Conservation (phyloP, 176 grass and related monocot species). For the Carex cristatella region DNA sequence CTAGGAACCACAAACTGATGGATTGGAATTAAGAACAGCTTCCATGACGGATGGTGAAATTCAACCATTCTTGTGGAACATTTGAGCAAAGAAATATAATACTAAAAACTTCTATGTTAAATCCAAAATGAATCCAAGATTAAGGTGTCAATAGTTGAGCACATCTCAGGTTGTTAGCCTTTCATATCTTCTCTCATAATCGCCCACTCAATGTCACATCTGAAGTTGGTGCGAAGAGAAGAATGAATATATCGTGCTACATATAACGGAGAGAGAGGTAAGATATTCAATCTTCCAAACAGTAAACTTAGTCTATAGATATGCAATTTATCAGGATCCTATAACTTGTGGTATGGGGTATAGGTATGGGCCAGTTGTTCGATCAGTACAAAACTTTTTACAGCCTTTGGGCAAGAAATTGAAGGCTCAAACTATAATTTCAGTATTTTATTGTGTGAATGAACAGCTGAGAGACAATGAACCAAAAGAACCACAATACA, state of each 20-base stretch:
- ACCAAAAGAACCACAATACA: not conserved
- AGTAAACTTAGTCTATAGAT: too few species aligned
- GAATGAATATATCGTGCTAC: slow-evolving; percentile 1
- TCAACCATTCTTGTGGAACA: not conserved
- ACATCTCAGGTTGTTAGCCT: not conserved
- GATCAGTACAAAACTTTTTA: not conserved
- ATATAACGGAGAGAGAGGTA: not conserved
- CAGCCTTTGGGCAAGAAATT: not conserved
- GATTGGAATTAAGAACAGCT: not conserved
- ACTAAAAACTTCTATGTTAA: not conserved
- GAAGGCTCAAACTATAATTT: not conserved
- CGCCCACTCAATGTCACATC: not conserved
- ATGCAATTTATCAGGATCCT: not conserved
- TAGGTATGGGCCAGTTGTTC: not conserved
- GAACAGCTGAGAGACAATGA: not conserved
- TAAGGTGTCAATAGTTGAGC: not conserved
- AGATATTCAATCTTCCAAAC: too few species aligned
- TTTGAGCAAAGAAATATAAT: not conserved
- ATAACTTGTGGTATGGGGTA: not conserved
- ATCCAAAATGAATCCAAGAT: not conserved
- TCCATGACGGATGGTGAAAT: not conserved
- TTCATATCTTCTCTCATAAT: not conserved
- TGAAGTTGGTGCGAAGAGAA: not conserved
- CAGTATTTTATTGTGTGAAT: not conserved
- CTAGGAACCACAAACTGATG: not conserved